Evolutionary conservation across 139 green algal species (phyloP), one percentile per base, ranked within the genome.

Genomic region (Zygnema circumcarinatum): DNA sequence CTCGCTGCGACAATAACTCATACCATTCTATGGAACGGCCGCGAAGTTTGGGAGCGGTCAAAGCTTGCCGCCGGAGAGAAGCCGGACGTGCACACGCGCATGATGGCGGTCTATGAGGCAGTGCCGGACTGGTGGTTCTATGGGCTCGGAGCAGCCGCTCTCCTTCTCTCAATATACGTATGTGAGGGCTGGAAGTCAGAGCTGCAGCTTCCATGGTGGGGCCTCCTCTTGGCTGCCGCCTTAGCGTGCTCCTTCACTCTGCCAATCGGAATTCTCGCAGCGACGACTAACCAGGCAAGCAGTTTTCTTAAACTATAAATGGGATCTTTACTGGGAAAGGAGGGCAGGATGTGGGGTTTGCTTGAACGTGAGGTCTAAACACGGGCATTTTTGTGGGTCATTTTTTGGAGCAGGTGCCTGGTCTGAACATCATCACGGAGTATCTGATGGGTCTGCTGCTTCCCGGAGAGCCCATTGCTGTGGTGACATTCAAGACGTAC

Each of bases 361-460:
- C n/a, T n/a, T n/a, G n/a, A n/a, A n/a, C n/a, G n/a, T n/a, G n/a
- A n/a, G n/a, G n/a, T n/a, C n/a, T n/a, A n/a, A n/a, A n/a, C n/a
- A n/a, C n/a, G n/a, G n/a, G n/a, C n/a, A n/a, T n/a, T n/a, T n/a
- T n/a, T n/a, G n/a, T n/a, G n/a, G n/a, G n/a, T n/a, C n/a, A n/a
- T n/a, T n/a, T n/a, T n/a, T n/a, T n/a, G n/a, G n/a, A n/a, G n/a
- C 69, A 39, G 35, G 35, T 83, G 20, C 80, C 80, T 20, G 80
- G 80, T 25, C 80, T 86, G 25, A 86, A 86, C 56, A 83, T 86
- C 32, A 86, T 86, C 31, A 86, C 80, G 52, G 80, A 86, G 80
- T 40, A 79, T n/a, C 53, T 86, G 38, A 81, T 81, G 52, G 80
- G 80, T 38, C 75, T 81, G 22, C 74, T 86, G 11, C 54, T 81